Evolutionary conservation across 495 filamentous ascomycete genomes (phyloP).

Genomic region (Penicillium pulvis): DNA sequence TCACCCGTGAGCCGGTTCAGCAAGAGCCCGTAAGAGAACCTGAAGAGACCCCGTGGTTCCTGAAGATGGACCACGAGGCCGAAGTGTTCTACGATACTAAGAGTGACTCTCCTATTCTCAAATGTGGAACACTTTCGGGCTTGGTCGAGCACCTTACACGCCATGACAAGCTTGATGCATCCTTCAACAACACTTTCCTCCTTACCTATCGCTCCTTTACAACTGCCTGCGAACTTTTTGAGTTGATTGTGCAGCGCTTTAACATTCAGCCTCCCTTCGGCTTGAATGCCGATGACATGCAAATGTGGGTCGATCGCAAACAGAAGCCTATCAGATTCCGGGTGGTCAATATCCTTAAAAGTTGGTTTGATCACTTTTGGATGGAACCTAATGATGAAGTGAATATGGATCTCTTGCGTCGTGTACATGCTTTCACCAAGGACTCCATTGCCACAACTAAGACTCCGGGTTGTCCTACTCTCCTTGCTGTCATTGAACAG

Average conservation of each 20-base stretch:
- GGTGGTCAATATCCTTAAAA: slow-evolving; percentile 96
- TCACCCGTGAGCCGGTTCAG: slow-evolving; percentile 47
- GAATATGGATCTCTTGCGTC: slow-evolving; percentile 79
- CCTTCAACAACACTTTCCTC: slow-evolving; percentile 96
- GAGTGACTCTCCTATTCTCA: slow-evolving; percentile 66
- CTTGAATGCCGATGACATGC: slow-evolving; percentile 71
- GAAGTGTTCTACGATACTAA: slow-evolving; percentile 91
- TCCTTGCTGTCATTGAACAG: slow-evolving; percentile 85
- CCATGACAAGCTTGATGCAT: slow-evolving; percentile 93
- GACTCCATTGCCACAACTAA: slow-evolving; percentile 90
- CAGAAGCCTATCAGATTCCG: slow-evolving; percentile 94
- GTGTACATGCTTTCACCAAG: slow-evolving; percentile 87
- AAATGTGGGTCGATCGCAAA: slow-evolving; percentile 89
- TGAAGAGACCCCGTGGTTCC: slow-evolving; percentile 80
- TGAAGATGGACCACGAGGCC: slow-evolving; percentile 85
- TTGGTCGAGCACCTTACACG: slow-evolving; percentile 95
- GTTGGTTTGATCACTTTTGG: slow-evolving; percentile 98
- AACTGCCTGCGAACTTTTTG: slow-evolving; percentile 84
- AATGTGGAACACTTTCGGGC: slow-evolving; percentile 84
- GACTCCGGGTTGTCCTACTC: slow-evolving; percentile 78
- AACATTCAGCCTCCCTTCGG: slow-evolving; percentile 91
- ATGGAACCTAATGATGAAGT: slow-evolving; percentile 90
- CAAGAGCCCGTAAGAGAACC: slow-evolving; percentile 51
- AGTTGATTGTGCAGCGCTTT: slow-evolving; percentile 87
- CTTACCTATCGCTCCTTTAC: slow-evolving; percentile 97